Evolutionary conservation across 352 stramenopile species (phyloP), one percentile per base, ranked within the genome.

Genomic region (Blastocystis sp.): DNA sequence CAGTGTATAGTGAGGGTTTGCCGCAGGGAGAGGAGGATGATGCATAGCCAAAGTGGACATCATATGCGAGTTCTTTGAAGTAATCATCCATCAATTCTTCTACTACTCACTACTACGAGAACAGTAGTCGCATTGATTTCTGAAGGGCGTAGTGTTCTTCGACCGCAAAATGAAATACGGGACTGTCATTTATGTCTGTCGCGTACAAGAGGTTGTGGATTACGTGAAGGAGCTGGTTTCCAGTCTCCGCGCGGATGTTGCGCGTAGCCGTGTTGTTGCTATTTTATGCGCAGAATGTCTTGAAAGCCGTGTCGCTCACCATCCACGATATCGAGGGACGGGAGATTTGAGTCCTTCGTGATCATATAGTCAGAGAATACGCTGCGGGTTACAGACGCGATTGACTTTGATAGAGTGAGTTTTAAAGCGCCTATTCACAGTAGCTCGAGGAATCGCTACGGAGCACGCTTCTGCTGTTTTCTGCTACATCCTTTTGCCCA

Each of bases 51-150:
- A 60, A 10, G 66, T 77, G 43, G 66, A 77, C 34, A 77, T 77
- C 41, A 60, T 77, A 41, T 53, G 19, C 21, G 66, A 77, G 41
- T 77, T 53, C 52, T 38, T 77, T 59, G 66, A 77, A 41, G 66
- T 77, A 53, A 41, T 77, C 2, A 52, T 77, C 38, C 66, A 77
- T 23, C 34, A 77, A 17, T 77, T 77, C 66, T 53, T 77, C 60
- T 77, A 77, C 52, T 77, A 61, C 19, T 53, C 66, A 61, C n/a
- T 77, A 77, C 19, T 77, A 77, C 60, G 38, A 77, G 19, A 2
- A 21, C 19, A 11, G 66, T 77, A n/a, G n/a, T 53, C 19, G 17
- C 19, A 34, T 21, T 38, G 9, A 19, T 9, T 53, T 28, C n/a
- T 11, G 7, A 60, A n/a, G 60, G 9, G 9, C 9, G 9, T 77